Evolutionary conservation across 2,329 filamentous ascomycete genomes (phyloP).

Genomic region (Epicoccum nigrum): DNA sequence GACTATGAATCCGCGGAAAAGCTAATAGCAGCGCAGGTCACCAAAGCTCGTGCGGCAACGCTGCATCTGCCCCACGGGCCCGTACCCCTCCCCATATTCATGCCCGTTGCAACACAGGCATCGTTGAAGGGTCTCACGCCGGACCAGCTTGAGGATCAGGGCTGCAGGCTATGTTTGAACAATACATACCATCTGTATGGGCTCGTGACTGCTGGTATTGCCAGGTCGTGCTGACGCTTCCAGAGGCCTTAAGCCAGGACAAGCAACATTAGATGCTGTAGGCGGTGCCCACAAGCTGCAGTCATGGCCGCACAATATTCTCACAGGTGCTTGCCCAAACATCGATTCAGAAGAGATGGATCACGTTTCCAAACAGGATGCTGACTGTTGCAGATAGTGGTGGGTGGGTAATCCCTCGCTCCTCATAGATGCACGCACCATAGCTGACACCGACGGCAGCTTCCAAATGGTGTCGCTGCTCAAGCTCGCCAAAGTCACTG

Average conservation of each 20-base stretch:
- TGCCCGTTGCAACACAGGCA: constrained; percentile 97
- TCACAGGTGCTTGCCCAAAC: constrained; percentile 64
- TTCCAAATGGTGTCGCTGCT: constrained; percentile 99
- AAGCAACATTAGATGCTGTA: constrained; percentile 82
- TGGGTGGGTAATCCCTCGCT: constrained; percentile 47
- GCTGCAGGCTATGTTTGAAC: constrained; percentile 90
- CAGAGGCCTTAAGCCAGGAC: constrained; percentile 86
- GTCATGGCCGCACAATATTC: constrained; percentile 92
- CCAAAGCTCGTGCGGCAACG: constrained; percentile 87
- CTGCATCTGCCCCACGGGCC: constrained; percentile 89
- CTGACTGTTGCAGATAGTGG: constrained; percentile 52
- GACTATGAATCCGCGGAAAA: background rate
- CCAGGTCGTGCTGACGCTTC: constrained; percentile 23
- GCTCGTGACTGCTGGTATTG: background rate
- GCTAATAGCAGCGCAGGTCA: constrained; percentile 66
- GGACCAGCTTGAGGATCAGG: constrained; percentile 85
- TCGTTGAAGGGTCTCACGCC: constrained; percentile 94
- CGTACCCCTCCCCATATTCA: constrained; percentile 91
- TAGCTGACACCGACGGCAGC: constrained; percentile 57
- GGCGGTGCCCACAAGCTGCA: constrained; percentile 95
- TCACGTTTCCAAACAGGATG: constrained; percentile 6
- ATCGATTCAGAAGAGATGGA: background rate
- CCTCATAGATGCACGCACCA: constrained; percentile 17
- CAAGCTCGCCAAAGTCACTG: constrained; percentile 90
- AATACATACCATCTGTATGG: constrained; percentile 88